Conservation (phyloP, 371 early-diverging fungal genomes). For the Vittaforma corneae region DNA sequence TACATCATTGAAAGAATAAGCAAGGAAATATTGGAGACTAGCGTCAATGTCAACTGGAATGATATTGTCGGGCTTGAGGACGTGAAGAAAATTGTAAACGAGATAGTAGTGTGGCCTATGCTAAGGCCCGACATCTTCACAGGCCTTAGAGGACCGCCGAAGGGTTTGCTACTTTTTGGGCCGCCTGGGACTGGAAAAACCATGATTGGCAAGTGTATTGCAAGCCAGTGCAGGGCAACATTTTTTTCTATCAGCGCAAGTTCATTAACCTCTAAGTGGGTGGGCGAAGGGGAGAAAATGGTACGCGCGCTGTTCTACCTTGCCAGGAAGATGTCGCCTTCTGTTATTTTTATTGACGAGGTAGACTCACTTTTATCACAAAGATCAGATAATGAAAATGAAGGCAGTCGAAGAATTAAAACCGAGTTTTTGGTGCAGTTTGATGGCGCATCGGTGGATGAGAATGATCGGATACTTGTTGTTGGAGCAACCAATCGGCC, state of each 20-base stretch:
- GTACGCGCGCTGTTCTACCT: constrained; percentile 78
- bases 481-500: constrained; percentile 70
- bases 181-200: constrained; percentile 75
- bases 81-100: constrained; percentile 70
- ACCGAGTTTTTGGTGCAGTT: constrained; percentile 72
- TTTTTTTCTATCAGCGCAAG: constrained; percentile 77
- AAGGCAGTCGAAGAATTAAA: constrained; percentile 73
- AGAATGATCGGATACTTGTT: constrained; percentile 68
- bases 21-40: constrained; percentile 47
- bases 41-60: constrained; percentile 61
- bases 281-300: constrained; percentile 88
- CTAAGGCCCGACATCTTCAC: constrained; percentile 70
- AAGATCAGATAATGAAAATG: constrained; percentile 74
- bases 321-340: constrained; percentile 71
- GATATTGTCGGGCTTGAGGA: constrained; percentile 78
- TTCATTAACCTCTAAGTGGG: constrained; percentile 80
- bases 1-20: constrained; percentile 45
- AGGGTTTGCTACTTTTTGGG: constrained; percentile 63
- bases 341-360: constrained; percentile 74
- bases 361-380: constrained; percentile 79
- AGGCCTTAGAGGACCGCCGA: constrained; percentile 71
- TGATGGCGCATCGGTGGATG: constrained; percentile 67
- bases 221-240: constrained; percentile 74
- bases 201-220: constrained; percentile 77
- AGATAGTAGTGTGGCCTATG: constrained; percentile 73